phyloP scores from a whole-genome alignment of 352 stramenopile species.

The Globisporangium uncinulatum region DNA sequence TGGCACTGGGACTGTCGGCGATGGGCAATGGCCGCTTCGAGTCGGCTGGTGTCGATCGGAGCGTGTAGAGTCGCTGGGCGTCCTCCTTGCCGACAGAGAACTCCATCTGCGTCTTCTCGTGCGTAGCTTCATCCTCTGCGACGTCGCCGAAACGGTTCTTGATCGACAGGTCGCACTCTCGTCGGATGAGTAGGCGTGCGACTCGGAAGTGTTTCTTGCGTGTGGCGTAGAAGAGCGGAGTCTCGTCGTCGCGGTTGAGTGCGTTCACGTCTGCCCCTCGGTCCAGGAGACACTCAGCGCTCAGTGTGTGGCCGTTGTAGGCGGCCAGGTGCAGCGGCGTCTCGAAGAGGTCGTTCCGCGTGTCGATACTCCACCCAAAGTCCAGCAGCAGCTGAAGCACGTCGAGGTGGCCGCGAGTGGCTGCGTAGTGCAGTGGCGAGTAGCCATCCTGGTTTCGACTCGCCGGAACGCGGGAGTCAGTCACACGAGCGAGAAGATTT shows the following conservation, averaged over 20 bases:
- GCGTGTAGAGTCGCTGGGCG: slow-evolving; percentile 21
- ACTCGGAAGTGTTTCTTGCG: slow-evolving; percentile 58
- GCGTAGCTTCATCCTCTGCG: slow-evolving; percentile 55
- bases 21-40: neutral
- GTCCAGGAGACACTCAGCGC: slow-evolving; percentile 61
- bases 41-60: neutral
- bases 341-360: slow-evolving; percentile 43
- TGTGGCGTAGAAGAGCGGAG: slow-evolving; percentile 68
- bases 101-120: slow-evolving; percentile 46
- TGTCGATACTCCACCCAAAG: slow-evolving; percentile 53
- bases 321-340: slow-evolving; percentile 66
- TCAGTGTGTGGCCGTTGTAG: slow-evolving; percentile 43
- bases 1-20: neutral
- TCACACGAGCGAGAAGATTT: slow-evolving; percentile 5
- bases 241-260: slow-evolving; percentile 46
- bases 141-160: slow-evolving; percentile 65
- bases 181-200: slow-evolving; percentile 52
- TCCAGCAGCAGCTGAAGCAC: slow-evolving; percentile 58
- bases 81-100: slow-evolving; percentile 53
- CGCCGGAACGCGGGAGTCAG: neutral
- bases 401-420: slow-evolving; percentile 55
- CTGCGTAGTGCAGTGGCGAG: slow-evolving; percentile 65
- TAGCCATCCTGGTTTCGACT: slow-evolving; percentile 38
- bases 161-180: slow-evolving; percentile 46
- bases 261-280: slow-evolving; percentile 51